Base-by-base conservation (phyloP, 1,284 basidiomycete species). In the Mycena citricolor region DNA sequence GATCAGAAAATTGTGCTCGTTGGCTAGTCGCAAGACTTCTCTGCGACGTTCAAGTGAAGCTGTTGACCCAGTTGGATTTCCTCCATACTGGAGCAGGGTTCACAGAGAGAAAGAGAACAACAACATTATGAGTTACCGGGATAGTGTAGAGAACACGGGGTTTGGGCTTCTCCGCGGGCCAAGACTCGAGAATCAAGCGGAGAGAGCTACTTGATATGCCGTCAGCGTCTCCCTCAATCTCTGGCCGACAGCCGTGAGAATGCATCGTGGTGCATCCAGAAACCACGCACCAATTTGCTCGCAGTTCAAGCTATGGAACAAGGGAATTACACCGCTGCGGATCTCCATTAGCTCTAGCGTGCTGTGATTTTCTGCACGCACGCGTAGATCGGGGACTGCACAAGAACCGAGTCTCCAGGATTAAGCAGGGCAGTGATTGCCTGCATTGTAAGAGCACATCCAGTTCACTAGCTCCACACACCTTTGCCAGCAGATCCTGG, bases 371-470 rank as follows among this genome's bases (percentile, higher is more conserved):
- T n/a, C n/a, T n/a, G 2, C 23, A 57, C 81, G 59, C 55, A 87
- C 84, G 89, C 83, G 63, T 97, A 97, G 19, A 86, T 82, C 1
- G 94, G 94, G 3, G 83, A 80, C 63, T 97, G 94, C 31, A 95
- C 76, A 28, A 97, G 71, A 29, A 97, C 73, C 5, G 84, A 62
- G 61, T 97, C 94, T 4, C 90, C 91, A 4, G 78, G 80, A 61
- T 94, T 85, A 26, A 94, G 69, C 37, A 94, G 59, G 6, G 76
- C 69, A 10, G 63, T 57, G 14, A 79, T 67, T 32, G 80, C 74
- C 83, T 84, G 25, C 14, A 24, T 20, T 21, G 30, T 24, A 21
- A 24, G 7, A 34, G 17, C 43, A n/a, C n/a, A n/a, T n/a, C 17
- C 12, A 25, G 13, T 16, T 10, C 12, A 28, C 13, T n/a, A n/a